Evolutionary conservation across 768 basidiomycete genomes (phyloP).

Genomic region (Naganishia onofrii): DNA sequence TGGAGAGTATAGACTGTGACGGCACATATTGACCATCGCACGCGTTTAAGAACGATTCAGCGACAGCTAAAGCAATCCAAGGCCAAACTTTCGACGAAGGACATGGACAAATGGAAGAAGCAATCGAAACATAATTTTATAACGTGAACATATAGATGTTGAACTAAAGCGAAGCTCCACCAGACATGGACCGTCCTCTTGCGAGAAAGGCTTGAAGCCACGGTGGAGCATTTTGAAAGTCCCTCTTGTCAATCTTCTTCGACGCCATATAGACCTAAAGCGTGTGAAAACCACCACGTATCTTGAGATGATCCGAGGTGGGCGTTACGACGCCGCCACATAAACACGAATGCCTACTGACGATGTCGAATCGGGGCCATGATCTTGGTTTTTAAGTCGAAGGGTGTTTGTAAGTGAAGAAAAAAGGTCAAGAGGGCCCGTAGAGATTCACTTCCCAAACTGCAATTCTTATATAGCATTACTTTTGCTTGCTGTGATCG

Average conservation of each 20-base stretch:
- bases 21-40: no score
- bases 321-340: slow-evolving; percentile 11
- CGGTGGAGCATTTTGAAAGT: slow-evolving; percentile 25
- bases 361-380: slow-evolving; percentile 18
- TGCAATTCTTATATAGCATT: background rate
- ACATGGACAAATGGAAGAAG: background rate
- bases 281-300: slow-evolving; percentile 10
- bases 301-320: slow-evolving; percentile 24
- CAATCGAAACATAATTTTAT: background rate
- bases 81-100: no score
- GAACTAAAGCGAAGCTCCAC: slow-evolving; percentile 27
- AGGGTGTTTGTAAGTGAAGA: slow-evolving; percentile 24
- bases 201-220: slow-evolving; percentile 11
- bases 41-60: no score
- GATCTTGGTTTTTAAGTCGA: slow-evolving; percentile 27
- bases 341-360: slow-evolving; percentile 9
- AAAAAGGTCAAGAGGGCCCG: slow-evolving; percentile 8
- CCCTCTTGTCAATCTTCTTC: slow-evolving; percentile 3
- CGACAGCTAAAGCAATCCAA: no score
- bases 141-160: background rate
- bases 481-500: background rate
- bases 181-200: slow-evolving; percentile 21
- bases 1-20: no score
- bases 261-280: slow-evolving; percentile 21
- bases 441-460: background rate